Conservation (phyloP, 1,284 basidiomycete genomes). For the Coniferiporia weirii region DNA sequence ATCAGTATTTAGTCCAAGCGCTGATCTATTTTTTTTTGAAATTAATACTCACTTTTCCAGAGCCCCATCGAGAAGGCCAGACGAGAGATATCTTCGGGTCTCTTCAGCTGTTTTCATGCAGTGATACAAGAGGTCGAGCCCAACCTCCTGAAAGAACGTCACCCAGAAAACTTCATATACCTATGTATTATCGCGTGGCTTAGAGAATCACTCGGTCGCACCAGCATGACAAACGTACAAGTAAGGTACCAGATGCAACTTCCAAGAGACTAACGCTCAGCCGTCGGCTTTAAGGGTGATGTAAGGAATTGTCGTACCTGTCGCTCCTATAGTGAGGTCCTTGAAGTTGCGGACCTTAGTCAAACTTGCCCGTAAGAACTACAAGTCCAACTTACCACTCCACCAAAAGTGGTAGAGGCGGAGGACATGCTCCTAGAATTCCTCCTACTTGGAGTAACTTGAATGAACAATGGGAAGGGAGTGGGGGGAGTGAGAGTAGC, state of each 20-base stretch:
- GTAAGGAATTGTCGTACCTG: background rate
- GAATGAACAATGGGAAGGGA: too few relatives aligned
- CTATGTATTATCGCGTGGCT: background rate
- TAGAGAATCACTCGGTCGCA: background rate
- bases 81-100: slow-evolving; percentile 3
- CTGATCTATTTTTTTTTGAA: background rate
- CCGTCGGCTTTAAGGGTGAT: background rate
- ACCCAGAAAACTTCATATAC: slow-evolving; percentile 17
- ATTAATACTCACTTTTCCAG: slow-evolving; percentile 5
- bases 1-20: background rate
- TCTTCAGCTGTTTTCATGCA: background rate
- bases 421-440: too few relatives aligned
- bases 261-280: background rate
- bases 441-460: too few relatives aligned
- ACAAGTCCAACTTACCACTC: too few relatives aligned
- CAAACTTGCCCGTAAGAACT: too few relatives aligned
- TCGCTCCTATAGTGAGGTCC: slow-evolving; percentile 12
- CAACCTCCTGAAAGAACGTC: slow-evolving; percentile 11
- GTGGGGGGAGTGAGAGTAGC: too few relatives aligned
- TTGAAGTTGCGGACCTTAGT: background rate
- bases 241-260: slow-evolving; percentile 14
- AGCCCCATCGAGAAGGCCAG: slow-evolving; percentile 15
- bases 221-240: slow-evolving; percentile 1
- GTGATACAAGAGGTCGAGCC: background rate
- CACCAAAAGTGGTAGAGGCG: too few relatives aligned